These are phyloP conservation scores for Pseudogymnoascus sp. DNA, from an alignment of 2,329 filamentous ascomycete genomes.

Conservation along the genomic window DNA sequence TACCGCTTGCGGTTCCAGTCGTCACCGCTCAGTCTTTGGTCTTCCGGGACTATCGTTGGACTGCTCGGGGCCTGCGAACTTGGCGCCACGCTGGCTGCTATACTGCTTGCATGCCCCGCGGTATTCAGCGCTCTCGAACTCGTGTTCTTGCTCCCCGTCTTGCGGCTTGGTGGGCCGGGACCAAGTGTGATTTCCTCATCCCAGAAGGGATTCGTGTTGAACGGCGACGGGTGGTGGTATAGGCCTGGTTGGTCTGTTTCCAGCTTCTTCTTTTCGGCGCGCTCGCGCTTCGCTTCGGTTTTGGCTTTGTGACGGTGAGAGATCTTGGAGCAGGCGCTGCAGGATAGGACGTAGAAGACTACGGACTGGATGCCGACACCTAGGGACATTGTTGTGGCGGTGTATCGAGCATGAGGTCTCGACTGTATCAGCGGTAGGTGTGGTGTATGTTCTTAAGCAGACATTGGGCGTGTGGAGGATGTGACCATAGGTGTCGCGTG, in stretches of 20 bases:
- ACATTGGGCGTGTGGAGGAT: background rate
- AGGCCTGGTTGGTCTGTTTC: constrained; percentile 63
- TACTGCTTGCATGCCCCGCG: constrained; percentile 48
- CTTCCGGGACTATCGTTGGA: constrained; percentile 41
- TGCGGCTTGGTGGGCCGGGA: constrained; percentile 53
- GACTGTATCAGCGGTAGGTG: background rate
- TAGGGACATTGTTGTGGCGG: constrained; percentile 39
- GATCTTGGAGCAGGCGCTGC: constrained; percentile 69
- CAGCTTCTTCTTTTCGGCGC: constrained; percentile 55
- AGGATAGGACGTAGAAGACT: constrained; percentile 70
- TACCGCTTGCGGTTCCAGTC: constrained; percentile 75
- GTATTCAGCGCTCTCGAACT: constrained; percentile 55
- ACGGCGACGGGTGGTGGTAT: constrained; percentile 75
- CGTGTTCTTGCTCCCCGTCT: constrained; percentile 44
- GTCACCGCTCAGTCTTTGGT: constrained; percentile 37
- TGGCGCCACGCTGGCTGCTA: constrained; percentile 29
- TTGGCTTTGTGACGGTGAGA: constrained; percentile 62
- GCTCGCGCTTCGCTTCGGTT: constrained; percentile 61
- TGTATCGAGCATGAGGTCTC: background rate
- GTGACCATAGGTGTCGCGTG: background rate
- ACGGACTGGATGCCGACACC: constrained; percentile 63
- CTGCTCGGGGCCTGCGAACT: constrained; percentile 33
- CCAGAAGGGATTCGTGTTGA: constrained; percentile 85
- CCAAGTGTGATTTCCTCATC: constrained; percentile 77
- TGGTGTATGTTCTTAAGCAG: background rate